Percentiles rank a stretch among this genome's conserved stretches.
Conservation (phyloP, 768 basidiomycete species). For the Galerina marginata region DNA sequence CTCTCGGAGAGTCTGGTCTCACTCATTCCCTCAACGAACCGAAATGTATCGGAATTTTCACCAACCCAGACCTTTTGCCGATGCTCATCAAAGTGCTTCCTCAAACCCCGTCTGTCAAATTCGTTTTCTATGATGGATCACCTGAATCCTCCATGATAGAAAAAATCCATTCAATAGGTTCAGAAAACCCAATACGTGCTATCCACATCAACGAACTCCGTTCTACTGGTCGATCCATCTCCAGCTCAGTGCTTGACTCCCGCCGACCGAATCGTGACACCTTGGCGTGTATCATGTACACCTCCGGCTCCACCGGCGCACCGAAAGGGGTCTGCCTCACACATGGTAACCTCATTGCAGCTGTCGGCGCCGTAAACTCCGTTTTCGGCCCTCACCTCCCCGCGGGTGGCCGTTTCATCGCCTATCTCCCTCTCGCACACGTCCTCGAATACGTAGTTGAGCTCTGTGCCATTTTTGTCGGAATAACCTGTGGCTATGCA, state of each 20-base stretch:
- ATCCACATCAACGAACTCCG: constrained; percentile 72
- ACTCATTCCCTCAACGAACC: constrained; percentile 16
- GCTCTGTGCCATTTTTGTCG: constrained; percentile 65
- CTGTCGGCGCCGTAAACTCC: constrained; percentile 68
- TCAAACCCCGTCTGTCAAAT: constrained; percentile 63
- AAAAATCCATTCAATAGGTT: constrained; percentile 52
- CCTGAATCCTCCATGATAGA: constrained; percentile 50
- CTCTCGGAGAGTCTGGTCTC: constrained; percentile 15
- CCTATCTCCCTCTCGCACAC: constrained; percentile 87
- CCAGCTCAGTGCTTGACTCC: constrained; percentile 46
- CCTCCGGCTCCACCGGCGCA: constrained; percentile 79
- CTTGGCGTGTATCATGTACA: constrained; percentile 56
- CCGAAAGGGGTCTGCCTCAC: constrained; percentile 90
- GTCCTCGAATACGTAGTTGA: constrained; percentile 92
- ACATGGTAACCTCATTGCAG: constrained; percentile 79
- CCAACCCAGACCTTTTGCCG: constrained; percentile 11
- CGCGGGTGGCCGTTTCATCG: constrained; percentile 65
- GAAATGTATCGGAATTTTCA: constrained; percentile 15
- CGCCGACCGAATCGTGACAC: constrained; percentile 41
- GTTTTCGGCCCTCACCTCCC: constrained; percentile 63
- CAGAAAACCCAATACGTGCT: constrained; percentile 49
- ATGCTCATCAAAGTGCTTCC: constrained; percentile 11
- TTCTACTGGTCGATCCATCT: constrained; percentile 53
- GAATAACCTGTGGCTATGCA: constrained; percentile 80
- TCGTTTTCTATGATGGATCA: constrained; percentile 83